Conservation (phyloP, 1,284 basidiomycete genomes). For the Amanita bisporigera region DNA sequence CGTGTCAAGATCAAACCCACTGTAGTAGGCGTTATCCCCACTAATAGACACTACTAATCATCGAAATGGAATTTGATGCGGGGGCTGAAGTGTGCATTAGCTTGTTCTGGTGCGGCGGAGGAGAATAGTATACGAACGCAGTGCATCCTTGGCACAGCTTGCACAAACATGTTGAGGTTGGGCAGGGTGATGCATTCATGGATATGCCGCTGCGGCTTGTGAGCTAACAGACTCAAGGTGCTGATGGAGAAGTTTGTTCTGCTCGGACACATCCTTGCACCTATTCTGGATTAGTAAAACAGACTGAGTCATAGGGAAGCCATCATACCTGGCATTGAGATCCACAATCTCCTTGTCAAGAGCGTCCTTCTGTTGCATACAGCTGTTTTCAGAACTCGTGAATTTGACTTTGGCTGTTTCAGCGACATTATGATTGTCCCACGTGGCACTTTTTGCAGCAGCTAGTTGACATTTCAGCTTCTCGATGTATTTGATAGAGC, state of each 20-base stretch:
- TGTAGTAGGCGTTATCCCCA: too few relatives aligned
- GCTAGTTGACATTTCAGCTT: constrained; percentile 67
- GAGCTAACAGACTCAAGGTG: constrained; percentile 87
- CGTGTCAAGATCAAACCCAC: too few relatives aligned
- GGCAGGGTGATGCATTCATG: too few relatives aligned
- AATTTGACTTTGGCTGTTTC: constrained; percentile 78
- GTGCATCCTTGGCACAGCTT: too few relatives aligned
- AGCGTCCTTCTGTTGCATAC: constrained; percentile 77
- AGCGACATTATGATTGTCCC: too few relatives aligned
- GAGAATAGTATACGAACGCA: too few relatives aligned
- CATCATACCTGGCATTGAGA: constrained; percentile 65
- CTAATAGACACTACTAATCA: too few relatives aligned
- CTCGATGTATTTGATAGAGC: constrained; percentile 79
- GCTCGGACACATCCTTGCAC: constrained; percentile 74
- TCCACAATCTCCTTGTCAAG: constrained; percentile 80
- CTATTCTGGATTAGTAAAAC: constrained; percentile 45
- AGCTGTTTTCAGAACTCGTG: constrained; percentile 80
- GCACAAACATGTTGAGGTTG: too few relatives aligned
- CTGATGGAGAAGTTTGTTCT: constrained; percentile 81
- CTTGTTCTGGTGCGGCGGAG: too few relatives aligned
- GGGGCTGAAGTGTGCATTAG: too few relatives aligned
- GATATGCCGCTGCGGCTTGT: constrained; percentile 80
- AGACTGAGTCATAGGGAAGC: not conserved
- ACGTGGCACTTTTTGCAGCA: constrained; percentile 59
- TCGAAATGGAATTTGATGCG: too few relatives aligned